Base-by-base conservation (phyloP, 805 yeast genomes). In the Barnettozyma wickerhamii region DNA sequence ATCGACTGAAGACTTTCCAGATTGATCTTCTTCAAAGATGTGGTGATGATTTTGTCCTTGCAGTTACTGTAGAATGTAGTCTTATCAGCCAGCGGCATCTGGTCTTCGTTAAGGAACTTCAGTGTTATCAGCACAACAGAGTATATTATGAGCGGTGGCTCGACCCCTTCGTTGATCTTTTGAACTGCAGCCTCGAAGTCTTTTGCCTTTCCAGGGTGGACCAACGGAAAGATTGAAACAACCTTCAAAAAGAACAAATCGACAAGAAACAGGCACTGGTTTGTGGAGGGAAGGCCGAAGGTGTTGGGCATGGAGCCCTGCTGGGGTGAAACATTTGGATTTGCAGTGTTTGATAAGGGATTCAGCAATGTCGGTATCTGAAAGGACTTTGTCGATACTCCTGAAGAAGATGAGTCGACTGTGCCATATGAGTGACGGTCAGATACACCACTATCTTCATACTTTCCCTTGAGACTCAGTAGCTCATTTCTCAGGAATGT, bases 1-100 rank as follows among this genome's bases (percentile, higher is more conserved):
- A 52, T 41, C 5, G 50, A 37, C 24, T 52, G 57, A 17, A 52
- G 31, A 36, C 46, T 49, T 31, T 52, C 57, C 15, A 52, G 30
- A 33, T 46, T 51, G 26, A 51, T 51, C 32, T 37, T 47, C 33
- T 41, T 49, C 34, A 52, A 39, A 3, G 52, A 47, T 1, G 48
- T 42, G 3, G 55, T 35, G 5, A 52, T 50, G 18, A 52, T 44
- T 12, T 35, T 44, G 9, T 51, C 56, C 33, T 53, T 50, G 31
- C 55, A 51, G 9, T 31, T 31, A 3, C 40, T 33, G 24, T 53
- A 51, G 15, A 27, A 43, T 0, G 23, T 10, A 13, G 19, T 35
- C 19, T 46, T 50, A 10, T 48, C 46, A 6, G 30, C 30, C 1
- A 32, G 35, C 3, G 45, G 21, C 46, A 52, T 45, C 19, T 48